These are phyloP conservation scores for Emmonsiellopsis sp. DNA, from an alignment of 2,329 filamentous ascomycete genomes.

Conservation along the genomic window DNA sequence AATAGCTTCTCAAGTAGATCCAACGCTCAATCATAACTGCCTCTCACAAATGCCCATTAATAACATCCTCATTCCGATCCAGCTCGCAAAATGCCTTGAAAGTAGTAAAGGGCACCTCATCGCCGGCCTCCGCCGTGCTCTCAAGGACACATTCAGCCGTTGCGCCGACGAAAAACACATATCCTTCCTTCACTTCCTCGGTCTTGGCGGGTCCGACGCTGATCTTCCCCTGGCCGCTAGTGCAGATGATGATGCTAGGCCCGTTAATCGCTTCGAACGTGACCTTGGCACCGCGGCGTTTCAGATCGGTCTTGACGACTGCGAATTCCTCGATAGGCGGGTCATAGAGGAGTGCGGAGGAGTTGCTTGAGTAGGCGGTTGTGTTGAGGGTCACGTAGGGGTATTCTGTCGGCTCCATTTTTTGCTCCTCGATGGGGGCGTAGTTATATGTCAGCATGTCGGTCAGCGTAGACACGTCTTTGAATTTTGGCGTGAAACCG, in stretches of 20 bases:
- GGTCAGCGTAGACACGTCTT: constrained; percentile 82
- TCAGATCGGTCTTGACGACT: constrained; percentile 72
- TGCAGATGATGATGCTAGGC: constrained; percentile 89
- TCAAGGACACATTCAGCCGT: constrained; percentile 76
- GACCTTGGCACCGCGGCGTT: constrained; percentile 61
- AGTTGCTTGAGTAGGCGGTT: constrained; percentile 68
- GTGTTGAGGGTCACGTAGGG: constrained; percentile 76
- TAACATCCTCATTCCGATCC: constrained; percentile 38
- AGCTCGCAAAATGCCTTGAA: constrained; percentile 95
- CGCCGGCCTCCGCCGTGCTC: constrained; percentile 42
- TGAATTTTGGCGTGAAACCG: constrained; percentile 97
- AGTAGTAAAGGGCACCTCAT: constrained; percentile 60
- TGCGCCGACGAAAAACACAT: constrained; percentile 77
- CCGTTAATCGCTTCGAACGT: constrained; percentile 82
- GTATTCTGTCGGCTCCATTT: constrained; percentile 79
- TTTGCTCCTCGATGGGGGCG: constrained; percentile 88
- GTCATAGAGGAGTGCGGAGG: constrained; percentile 69
- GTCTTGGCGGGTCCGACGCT: constrained; percentile 67
- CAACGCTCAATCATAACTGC: background rate
- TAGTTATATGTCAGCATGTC: constrained; percentile 92
- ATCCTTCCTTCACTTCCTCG: constrained; percentile 62
- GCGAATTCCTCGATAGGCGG: constrained; percentile 95
- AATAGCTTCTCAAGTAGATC: background rate
- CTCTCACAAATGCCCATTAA: constrained; percentile 22
- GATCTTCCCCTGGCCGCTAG: constrained; percentile 70